Base-by-base conservation (phyloP, 148 eudicot genomes). In the Suaeda aralocaspica region DNA sequence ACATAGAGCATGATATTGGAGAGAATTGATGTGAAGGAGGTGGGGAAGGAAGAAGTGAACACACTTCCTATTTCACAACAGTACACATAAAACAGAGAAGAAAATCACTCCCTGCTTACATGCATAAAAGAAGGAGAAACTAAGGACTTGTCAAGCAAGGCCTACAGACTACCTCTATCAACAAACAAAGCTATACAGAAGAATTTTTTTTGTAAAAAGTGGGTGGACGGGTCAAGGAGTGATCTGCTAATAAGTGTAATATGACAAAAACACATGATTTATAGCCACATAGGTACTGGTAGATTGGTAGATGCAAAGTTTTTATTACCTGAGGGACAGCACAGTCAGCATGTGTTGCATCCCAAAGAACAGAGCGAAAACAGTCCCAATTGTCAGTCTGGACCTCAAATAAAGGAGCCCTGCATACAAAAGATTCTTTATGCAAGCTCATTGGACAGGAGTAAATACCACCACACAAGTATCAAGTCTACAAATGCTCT, bases 401-500 rank as follows among this genome's bases (percentile, higher is more conserved):
- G 79, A 87, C 91, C 85, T 91, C 96, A 84, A 91, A 94, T 72
- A 94, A 96, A 62, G 98, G 98, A 73, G 97, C 98, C 84, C 98
- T 94, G 85, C 26, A 75, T 58, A 73, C 36, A 70, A 71, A 74
- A 48, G 41, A 50, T 3, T 34, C 14, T 30, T 24, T 29, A 15
- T 66, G 51, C 72, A 65, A 71, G 66, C 70, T 67, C 50, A 66
- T 64, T 56, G 29, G 66, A 51, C 49, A 64, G 64, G 30, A n/a
- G 42, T 44, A 19, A 22, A 51, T 15, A 39, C 65, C 33, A 66
- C 49, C 45, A 14, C 28, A 33, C 45, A 41, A 31, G 21, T 30
- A 57, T 52, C 59, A 68, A n/a, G 48, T 18, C n/a, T 26, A 14
- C 11, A 29, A 57, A n/a, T 5, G 16, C 30, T 15, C 69, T 49